Percentiles rank a stretch among this genome's conserved stretches.
Evolutionary conservation across 108 stramenopile species (phyloP).

Genomic region (Pseudonitzschia delicatissima): DNA sequence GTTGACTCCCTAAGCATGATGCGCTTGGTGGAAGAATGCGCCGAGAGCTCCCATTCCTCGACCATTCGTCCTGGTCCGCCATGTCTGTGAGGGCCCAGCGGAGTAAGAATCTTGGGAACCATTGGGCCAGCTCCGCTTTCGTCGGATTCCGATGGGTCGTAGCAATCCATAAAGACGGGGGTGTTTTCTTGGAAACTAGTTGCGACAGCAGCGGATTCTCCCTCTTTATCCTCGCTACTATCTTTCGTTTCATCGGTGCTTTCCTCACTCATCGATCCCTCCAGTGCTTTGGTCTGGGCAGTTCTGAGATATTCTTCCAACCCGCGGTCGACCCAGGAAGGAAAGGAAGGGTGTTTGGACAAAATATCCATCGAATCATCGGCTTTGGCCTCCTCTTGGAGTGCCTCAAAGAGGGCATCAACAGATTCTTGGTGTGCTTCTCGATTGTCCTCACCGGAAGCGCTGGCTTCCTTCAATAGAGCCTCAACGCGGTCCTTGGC

Average conservation of each 20-base stretch:
- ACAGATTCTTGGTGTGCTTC: conserved; percentile 67
- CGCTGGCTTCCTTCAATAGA: conserved; percentile 27
- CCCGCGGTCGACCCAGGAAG: conserved; percentile 51
- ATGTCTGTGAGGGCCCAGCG: conserved; percentile 53
- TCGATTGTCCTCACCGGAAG: conserved; percentile 20
- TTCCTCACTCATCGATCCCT: background rate
- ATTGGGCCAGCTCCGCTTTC: conserved; percentile 35
- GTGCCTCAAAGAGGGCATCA: conserved; percentile 69
- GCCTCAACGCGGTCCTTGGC: conserved; percentile 38
- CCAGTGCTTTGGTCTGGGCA: conserved; percentile 26
- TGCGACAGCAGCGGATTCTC: conserved; percentile 23
- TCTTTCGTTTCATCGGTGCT: background rate
- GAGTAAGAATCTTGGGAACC: conserved; percentile 63
- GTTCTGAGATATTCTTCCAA: conserved; percentile 58
- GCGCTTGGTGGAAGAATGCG: conserved; percentile 64
- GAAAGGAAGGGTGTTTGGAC: conserved; percentile 60
- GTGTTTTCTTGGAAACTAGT: conserved; percentile 22
- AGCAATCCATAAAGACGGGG: conserved; percentile 79
- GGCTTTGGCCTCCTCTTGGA: conserved; percentile 50
- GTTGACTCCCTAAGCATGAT: conserved; percentile 69
- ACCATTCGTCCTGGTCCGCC: conserved; percentile 75
- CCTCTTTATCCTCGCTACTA: background rate
- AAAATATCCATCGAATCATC: conserved; percentile 42
- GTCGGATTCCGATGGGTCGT: conserved; percentile 11
- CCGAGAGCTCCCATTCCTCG: conserved; percentile 80